Evolutionary conservation across 2,329 filamentous ascomycete species (phyloP).

Genomic region (Phialophora macrospora): DNA sequence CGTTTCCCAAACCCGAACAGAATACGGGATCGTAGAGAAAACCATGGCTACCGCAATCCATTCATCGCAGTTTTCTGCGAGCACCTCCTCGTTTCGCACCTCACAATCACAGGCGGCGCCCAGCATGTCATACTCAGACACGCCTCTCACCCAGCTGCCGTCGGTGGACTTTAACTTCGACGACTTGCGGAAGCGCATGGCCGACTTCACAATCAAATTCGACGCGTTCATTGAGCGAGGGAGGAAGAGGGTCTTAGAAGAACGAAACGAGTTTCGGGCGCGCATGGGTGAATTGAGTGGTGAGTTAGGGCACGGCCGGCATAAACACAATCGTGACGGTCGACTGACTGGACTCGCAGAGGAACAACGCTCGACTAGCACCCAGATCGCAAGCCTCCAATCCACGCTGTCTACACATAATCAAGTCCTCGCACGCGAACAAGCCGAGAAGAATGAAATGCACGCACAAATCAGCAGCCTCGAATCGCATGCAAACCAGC

Average conservation of each 20-base stretch:
- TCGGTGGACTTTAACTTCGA: slow-evolving; percentile 96
- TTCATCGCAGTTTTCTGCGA: slow-evolving; percentile 31
- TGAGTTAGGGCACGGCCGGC: slow-evolving; percentile 47
- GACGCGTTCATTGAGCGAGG: slow-evolving; percentile 93
- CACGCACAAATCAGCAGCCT: slow-evolving; percentile 63
- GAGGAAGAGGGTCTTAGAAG: slow-evolving; percentile 84
- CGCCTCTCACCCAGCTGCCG: slow-evolving; percentile 61
- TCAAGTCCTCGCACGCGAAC: slow-evolving; percentile 35
- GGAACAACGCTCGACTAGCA: slow-evolving; percentile 69
- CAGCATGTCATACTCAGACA: slow-evolving; percentile 35
- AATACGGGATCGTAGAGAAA: background rate
- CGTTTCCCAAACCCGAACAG: background rate
- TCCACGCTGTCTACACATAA: slow-evolving; percentile 42
- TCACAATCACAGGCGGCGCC: slow-evolving; percentile 36
- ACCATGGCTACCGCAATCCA: slow-evolving; percentile 32
- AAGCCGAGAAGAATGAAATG: slow-evolving; percentile 65
- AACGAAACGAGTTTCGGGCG: slow-evolving; percentile 91
- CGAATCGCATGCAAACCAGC: slow-evolving; percentile 60
- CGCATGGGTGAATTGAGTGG: slow-evolving; percentile 89
- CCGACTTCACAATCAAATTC: slow-evolving; percentile 85
- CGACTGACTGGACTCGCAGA: slow-evolving; percentile 58
- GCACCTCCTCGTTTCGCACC: slow-evolving; percentile 38
- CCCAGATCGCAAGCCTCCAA: slow-evolving; percentile 72
- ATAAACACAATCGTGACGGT: background rate
- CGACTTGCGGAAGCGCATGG: slow-evolving; percentile 92